Evolutionary conservation across 352 stramenopile genomes (phyloP), one percentile per base, ranked within the genome.

Genomic region (Phytopythium litorale): DNA sequence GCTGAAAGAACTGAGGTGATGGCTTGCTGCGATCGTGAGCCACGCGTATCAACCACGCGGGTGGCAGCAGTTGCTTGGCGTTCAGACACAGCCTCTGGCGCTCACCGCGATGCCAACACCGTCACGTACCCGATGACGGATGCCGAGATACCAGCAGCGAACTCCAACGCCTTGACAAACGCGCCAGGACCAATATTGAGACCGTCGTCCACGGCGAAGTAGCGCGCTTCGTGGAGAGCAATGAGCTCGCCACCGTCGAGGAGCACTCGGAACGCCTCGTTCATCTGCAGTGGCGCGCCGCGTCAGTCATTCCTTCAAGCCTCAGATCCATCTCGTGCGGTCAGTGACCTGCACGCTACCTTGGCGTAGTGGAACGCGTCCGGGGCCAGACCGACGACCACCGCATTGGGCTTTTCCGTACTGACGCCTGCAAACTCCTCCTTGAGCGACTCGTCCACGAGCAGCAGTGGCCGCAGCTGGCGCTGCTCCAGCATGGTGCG

Each of bases 331-430:
- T 0, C 28, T 7, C 1, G 28, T 32, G 28, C 33, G 23, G 40
- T 37, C 12, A n/a, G n/a, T 18, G 45, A 52, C 21, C 9, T 7
- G 18, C 8, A 35, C 30, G 42, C 43, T 28, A 84, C 79, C 56
- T 75, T 81, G 48, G 72, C 59, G 59, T 88, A 88, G 66, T 88
- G 73, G 60, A 88, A 88, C 9, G 79, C 65, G 19, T 78, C 60
- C 0, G 75, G 76, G 32, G 76, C 75, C 12, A 87, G 56, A 1
- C 75, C 79, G 15, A 88, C 59, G n/a, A 88, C 75, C n/a, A 87
- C 79, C 0, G 75, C 79, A 52, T 84, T 88, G 30, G 79, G 79
- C 53, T 81, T 67, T 4, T 66, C 57, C 42, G 55, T 49, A 28
- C 73, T 48, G 18, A 88, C 38, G 16, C 68, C 76, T 16, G 71